Evolutionary conservation across 345 rosid species (phyloP).

Genomic region (Lepidium sativum): DNA sequence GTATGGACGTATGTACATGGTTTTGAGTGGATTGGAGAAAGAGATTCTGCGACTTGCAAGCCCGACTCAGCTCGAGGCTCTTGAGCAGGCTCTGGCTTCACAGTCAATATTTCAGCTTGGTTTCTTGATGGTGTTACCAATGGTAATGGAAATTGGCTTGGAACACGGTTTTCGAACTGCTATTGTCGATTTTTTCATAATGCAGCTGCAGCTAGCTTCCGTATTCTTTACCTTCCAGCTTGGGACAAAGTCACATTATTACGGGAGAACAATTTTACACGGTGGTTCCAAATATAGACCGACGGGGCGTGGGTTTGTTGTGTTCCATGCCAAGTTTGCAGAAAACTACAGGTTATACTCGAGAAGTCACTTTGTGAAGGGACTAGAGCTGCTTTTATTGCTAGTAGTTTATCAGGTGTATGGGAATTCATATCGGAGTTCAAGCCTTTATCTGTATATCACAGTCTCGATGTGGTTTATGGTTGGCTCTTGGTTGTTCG

Average conservation of each 20-base stretch:
- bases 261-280: constrained; percentile 83
- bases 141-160: constrained; percentile 92
- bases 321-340: constrained; percentile 81
- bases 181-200: constrained; percentile 70
- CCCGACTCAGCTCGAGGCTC: constrained; percentile 55
- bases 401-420: constrained; percentile 58
- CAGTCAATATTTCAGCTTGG: constrained; percentile 88
- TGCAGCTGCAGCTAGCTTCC: constrained; percentile 94
- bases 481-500: constrained; percentile 93
- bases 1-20: constrained; percentile 90
- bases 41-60: constrained; percentile 45
- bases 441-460: constrained; percentile 62
- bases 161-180: constrained; percentile 92
- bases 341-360: constrained; percentile 86
- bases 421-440: constrained; percentile 61
- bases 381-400: constrained; percentile 63
- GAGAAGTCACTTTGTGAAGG: constrained; percentile 94
- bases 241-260: constrained; percentile 88
- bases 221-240: constrained; percentile 96
- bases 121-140: constrained; percentile 68
- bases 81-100: constrained; percentile 74
- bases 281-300: constrained; percentile 86
- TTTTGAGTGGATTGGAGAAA: constrained; percentile 80
- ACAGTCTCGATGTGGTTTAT: constrained; percentile 90
- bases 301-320: constrained; percentile 86